These are phyloP conservation scores for Gracilaria domingensis DNA, from an alignment of 23 red algal species.

Conservation along the genomic window DNA sequence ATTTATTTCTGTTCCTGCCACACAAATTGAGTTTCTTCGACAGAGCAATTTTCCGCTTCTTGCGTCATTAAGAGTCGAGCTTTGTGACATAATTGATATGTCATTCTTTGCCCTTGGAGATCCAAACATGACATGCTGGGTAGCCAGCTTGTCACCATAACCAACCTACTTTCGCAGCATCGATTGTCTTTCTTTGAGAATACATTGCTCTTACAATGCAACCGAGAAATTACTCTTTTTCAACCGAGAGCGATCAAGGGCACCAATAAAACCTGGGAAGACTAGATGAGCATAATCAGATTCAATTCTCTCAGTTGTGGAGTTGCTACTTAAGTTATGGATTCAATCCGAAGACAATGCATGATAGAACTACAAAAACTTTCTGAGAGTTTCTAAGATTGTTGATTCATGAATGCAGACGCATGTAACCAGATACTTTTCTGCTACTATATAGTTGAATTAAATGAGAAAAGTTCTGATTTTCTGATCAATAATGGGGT, in stretches of 20 bases:
- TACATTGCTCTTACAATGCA: slow-evolving; percentile 14
- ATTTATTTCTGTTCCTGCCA: neutral
- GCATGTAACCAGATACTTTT: too few species aligned
- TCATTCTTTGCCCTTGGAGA: slow-evolving; percentile 40
- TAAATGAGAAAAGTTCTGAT: too few species aligned
- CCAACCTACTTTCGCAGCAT: slow-evolving; percentile 24
- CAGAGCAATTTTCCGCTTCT: slow-evolving; percentile 19
- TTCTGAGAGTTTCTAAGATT: too few species aligned
- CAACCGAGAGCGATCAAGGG: slow-evolving; percentile 38
- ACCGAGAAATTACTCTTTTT: slow-evolving; percentile 10
- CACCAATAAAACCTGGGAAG: neutral
- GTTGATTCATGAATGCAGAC: too few species aligned
- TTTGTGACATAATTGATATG: slow-evolving; percentile 13
- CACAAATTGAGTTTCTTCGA: neutral
- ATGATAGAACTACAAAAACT: too few species aligned
- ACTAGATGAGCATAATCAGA: too few species aligned
- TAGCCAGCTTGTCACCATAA: slow-evolving; percentile 35
- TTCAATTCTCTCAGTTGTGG: too few species aligned
- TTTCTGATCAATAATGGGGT: too few species aligned
- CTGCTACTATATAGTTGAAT: too few species aligned
- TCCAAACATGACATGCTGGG: slow-evolving; percentile 60
- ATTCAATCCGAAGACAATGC: too few species aligned
- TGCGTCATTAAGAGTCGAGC: slow-evolving; percentile 22
- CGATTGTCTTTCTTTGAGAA: slow-evolving; percentile 10
- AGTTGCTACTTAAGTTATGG: too few species aligned